phyloP scores from a whole-genome alignment of 2,329 filamentous ascomycete species.

The Xylariomycetidae sp. region DNA sequence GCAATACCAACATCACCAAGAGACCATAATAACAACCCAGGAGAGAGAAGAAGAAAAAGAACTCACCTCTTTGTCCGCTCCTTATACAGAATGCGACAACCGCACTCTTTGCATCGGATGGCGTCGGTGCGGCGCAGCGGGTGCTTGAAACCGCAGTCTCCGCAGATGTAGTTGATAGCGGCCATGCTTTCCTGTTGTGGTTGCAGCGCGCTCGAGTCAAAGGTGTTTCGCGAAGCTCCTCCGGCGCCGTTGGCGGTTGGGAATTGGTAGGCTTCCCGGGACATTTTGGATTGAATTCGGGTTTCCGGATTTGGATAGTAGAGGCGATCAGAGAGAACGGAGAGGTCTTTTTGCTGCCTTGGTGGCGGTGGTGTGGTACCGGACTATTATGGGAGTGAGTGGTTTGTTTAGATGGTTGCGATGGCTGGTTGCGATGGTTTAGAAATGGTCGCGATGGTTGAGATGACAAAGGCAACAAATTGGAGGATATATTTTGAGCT shows the following conservation, averaged over 20 bases:
- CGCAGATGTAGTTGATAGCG: constrained; percentile 68
- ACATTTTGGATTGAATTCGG: constrained; percentile 48
- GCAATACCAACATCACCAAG: too few species aligned
- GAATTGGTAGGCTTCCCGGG: constrained; percentile 74
- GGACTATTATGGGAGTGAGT: too few species aligned
- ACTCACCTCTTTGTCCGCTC: constrained; percentile 92
- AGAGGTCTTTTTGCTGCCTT: too few species aligned
- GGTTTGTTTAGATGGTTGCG: too few species aligned
- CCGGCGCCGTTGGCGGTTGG: constrained; percentile 49
- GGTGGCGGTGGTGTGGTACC: too few species aligned
- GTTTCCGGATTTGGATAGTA: too few species aligned
- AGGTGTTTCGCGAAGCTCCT: constrained; percentile 22
- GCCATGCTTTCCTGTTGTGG: too few species aligned
- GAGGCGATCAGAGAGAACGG: too few species aligned
- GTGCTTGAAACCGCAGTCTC: constrained; percentile 78
- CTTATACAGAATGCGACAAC: constrained; percentile 94
- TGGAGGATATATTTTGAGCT: too few species aligned
- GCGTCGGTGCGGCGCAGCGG: constrained; percentile 71
- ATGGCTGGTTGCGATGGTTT: too few species aligned
- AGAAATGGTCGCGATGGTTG: too few species aligned
- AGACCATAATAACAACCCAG: neutral
- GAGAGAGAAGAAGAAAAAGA: constrained; percentile 3
- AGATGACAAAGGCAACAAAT: too few species aligned
- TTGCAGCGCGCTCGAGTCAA: constrained; percentile 41
- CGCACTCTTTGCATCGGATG: constrained; percentile 87